Conservation (phyloP, 2,329 filamentous ascomycete genomes). For the Cladobotryum mycophilum region DNA sequence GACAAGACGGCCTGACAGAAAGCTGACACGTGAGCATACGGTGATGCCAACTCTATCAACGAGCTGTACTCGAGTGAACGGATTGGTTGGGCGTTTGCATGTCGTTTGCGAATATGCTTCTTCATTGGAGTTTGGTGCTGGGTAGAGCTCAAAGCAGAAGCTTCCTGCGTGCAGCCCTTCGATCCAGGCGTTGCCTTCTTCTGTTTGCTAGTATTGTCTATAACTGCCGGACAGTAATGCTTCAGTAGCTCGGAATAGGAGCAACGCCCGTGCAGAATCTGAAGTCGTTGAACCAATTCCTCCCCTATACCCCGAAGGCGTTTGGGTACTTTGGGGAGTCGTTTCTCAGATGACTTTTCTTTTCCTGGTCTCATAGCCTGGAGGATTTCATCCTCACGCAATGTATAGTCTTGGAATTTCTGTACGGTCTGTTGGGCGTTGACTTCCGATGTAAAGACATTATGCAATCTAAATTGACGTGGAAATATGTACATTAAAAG, state of each 20-base stretch:
- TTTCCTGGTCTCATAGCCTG: slow-evolving; percentile 17
- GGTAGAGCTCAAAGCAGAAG: not conserved
- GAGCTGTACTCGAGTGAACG: slow-evolving; percentile 23
- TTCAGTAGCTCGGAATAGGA: slow-evolving; percentile 72
- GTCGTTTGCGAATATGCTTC: slow-evolving; percentile 5
- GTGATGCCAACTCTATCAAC: slow-evolving; percentile 63
- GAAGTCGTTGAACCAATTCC: slow-evolving; percentile 60
- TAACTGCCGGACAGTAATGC: slow-evolving; percentile 65
- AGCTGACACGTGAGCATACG: slow-evolving; percentile 64
- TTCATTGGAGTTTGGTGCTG: not conserved
- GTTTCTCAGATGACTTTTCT: slow-evolving; percentile 7
- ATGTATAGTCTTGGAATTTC: slow-evolving; percentile 75
- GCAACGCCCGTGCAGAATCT: slow-evolving; percentile 65
- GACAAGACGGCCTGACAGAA: slow-evolving; percentile 75
- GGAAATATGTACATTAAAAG: slow-evolving; percentile 93
- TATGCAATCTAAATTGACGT: slow-evolving; percentile 81
- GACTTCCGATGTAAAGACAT: slow-evolving; percentile 73
- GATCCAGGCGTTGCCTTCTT: not conserved
- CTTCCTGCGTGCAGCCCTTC: too few relatives aligned
- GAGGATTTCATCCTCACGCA: slow-evolving; percentile 75
- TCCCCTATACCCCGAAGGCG: slow-evolving; percentile 58
- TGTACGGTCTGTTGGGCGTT: slow-evolving; percentile 62
- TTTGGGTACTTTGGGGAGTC: slow-evolving; percentile 47
- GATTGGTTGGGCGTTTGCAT: slow-evolving; percentile 5
- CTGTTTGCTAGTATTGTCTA: slow-evolving; percentile 17